Evolutionary conservation across 305 asterid genomes (phyloP).

Genomic region (Rubia tinctorum): DNA sequence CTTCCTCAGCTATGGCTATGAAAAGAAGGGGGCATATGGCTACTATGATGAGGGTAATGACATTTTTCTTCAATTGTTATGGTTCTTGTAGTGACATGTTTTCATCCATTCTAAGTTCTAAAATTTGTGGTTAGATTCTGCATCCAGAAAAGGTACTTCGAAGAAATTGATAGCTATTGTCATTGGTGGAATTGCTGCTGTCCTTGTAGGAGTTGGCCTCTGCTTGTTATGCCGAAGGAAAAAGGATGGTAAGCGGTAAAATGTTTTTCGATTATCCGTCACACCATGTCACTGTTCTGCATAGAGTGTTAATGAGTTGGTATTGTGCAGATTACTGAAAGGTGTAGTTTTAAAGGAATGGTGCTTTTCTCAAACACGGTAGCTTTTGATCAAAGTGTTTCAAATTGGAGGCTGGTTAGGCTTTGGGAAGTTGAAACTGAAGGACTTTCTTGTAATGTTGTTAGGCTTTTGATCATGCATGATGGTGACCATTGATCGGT

Average conservation of each 20-base stretch:
- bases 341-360: neutral
- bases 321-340: conserved; percentile 24
- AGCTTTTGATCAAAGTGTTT: neutral
- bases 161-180: conserved; percentile 45
- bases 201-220: conserved; percentile 31
- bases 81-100: neutral
- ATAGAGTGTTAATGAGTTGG: neutral
- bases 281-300: neutral
- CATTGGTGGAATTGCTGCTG: conserved; percentile 46
- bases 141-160: conserved; percentile 14
- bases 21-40: conserved; percentile 24
- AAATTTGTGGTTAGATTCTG: conserved; percentile 19
- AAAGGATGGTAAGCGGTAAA: conserved; percentile 41
- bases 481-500: conserved; percentile 9
- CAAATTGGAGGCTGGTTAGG: neutral
- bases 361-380: neutral
- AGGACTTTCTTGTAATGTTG: neutral
- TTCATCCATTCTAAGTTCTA: neutral
- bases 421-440: neutral
- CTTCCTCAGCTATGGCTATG: conserved; percentile 44
- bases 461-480: conserved; percentile 12
- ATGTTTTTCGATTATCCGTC: neutral
- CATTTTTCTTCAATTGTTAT: neutral
- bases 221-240: conserved; percentile 36
- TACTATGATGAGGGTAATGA: conserved; percentile 32